Base-by-base conservation (phyloP, 257 asterid species). In the Jasminum sambac region DNA sequence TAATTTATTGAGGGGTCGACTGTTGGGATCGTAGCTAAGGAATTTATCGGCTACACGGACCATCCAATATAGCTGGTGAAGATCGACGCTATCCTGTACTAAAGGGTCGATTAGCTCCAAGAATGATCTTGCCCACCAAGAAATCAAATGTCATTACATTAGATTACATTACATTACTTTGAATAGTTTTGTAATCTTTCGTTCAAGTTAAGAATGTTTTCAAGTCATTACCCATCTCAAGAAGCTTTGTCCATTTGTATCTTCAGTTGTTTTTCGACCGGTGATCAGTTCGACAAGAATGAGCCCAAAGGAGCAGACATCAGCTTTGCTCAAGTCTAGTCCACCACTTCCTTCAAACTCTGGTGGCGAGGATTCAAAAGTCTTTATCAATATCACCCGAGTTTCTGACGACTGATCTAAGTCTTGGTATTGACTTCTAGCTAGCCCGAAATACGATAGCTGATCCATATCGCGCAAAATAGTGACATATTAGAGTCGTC, bases 211-310 rank as follows among this genome's bases (percentile, higher is more conserved):
- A 37, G 58, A 10, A 36, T 14, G n/a, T 46, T 57, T 52, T 30
- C 36, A 50, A 21, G n/a, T 11, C 38, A 23, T 43, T 82, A 80
- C 89, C 89, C 95, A 82, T 85, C 95, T 77, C 73, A 88, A 24
- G 62, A 80, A 88, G 70, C 88, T 88, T 65, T 84, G 84, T 0
- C 88, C 87, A 43, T 82, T 55, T 6, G 95, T 86, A n/a, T 80
- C 85, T 19, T 77, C 72, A 34, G 72, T 64, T 0, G 85, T 85
- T 72, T 86, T 88, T 78, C 91, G 70, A 8, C 91, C 95, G 0
- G 89, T 86, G 43, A 85, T 81, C 55, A 88, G 77, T 66, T 86
- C 88, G 2, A 88, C 75, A 50, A 88, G 86, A 34, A 88, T 89
- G 0, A 82, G 85, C 14, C 95, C 95, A 36, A 85, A 88, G 5